Evolutionary conservation across 768 basidiomycete species (phyloP), one percentile per base, ranked within the genome.

Genomic region (Podaxis carcinomalis): DNA sequence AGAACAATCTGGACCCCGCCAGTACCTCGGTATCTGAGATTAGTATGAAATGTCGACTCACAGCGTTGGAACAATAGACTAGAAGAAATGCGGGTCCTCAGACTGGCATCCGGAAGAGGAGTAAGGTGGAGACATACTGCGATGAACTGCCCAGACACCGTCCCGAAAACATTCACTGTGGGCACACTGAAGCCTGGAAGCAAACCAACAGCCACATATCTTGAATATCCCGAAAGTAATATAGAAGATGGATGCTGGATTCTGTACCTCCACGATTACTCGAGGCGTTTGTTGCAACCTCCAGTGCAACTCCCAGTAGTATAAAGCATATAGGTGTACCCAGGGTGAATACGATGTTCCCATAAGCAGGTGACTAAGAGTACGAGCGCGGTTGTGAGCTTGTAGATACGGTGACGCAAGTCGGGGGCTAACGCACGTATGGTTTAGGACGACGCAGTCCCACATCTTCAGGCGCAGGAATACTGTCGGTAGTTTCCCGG

Each of bases 51-150:
- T 40, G 1, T 36, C 44, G 19, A 59, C 75, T 68, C 62, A 80
- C 78, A 80, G 47, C 37, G 79, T 80, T 0, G 87, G 86, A 65
- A 89, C 73, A 68, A 88, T 86, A 0, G 84, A 79, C 86, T 88
- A 56, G 10, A 44, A 32, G 32, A 32, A 9, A n/a, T 32, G 7
- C 58, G 19, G 54, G 1, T 54, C 61, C 16, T 62, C 42, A 51
- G 27, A 25, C 36, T 11, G 55, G 49, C 27, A 50, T 28, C n/a
- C 19, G 1, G 59, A 9, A 19, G 52, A 59, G 32, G 23, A 50
- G 16, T 6, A 40, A 42, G 10, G 16, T 21, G 23, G 23, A 28
- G 16, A 68, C 75, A 46, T 62, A 76, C 83, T 66, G 74, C 79
- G 68, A 72, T 66, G 63, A 80, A 81, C 63, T 80, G 78, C 3